Base-by-base conservation (phyloP, 2,329 filamentous ascomycete species). In the Fonsecaea pedrosoi region DNA sequence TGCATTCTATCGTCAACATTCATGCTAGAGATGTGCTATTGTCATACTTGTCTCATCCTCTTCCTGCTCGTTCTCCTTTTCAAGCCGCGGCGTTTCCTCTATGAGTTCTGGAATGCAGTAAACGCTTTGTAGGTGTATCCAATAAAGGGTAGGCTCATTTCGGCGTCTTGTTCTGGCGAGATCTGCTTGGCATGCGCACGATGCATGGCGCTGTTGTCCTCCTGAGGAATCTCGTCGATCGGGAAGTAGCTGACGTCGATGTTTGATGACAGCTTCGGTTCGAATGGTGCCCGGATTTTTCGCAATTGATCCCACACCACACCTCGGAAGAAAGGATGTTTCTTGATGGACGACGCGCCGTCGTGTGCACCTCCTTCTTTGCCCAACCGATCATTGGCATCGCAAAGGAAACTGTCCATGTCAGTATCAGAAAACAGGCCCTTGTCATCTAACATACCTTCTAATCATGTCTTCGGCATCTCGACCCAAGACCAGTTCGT, bases 51-150 rank as follows among this genome's bases (percentile, higher is more conserved):
- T 5, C 25, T 48, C 42, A 32, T 55, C 58, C 50, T 45, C 21
- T 34, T 40, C 37, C 34, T 13, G 32, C 54, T 35, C 30, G 30
- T 40, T 35, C 37, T 21, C 18, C 34, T 4, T 38, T 56, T 21
- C 57, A 60, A 50, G 57, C 21, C 53, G n/a, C 35, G 18, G 10
- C 53, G 18, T 21, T 3, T 35, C 35, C 60, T 62, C 67, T 64
- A 73, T 45, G 69, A 70, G 60, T 73, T 74, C 71, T 82, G 80
- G 81, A 89, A 89, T 64, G 86, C 88, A 78, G 89, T 89, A 80
- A 99, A 99, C 69, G 95, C 92, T 87, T 98, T 99, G 84, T 97
- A 99, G 8, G 95, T 96, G 80, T 97, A 96, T 40, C 92, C 92
- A 74, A 96, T 95, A 78, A 97, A 99, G 2, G 95, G 95, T 81